phyloP scores from a whole-genome alignment of 176 grass and related monocot genomes.

The Pontederia crassipes region DNA sequence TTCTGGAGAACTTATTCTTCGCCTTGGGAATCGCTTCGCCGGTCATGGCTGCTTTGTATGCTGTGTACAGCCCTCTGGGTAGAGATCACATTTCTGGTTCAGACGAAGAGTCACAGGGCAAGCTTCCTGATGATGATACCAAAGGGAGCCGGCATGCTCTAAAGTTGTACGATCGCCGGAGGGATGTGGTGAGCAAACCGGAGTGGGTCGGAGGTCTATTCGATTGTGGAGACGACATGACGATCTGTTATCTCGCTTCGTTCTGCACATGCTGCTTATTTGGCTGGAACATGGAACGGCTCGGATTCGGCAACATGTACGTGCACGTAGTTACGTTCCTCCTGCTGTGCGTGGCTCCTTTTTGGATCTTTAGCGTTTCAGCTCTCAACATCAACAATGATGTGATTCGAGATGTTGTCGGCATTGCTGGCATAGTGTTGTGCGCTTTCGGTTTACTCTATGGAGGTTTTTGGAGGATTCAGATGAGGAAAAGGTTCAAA shows the following conservation, averaged over 20 bases:
- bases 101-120: not conserved
- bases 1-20: not conserved
- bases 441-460: constrained; percentile 11
- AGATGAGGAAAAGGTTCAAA: constrained; percentile 2
- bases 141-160: not conserved
- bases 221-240: constrained; percentile 1
- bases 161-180: not conserved
- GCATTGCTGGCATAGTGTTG: not conserved
- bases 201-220: constrained; percentile 6
- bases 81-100: not conserved
- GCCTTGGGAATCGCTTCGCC: not conserved
- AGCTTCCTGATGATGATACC: not conserved
- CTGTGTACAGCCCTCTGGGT: not conserved
- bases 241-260: not conserved
- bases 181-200: not conserved
- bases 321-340: constrained; percentile 8
- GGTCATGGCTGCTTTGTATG: not conserved
- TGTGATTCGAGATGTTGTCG: not conserved
- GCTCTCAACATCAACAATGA: constrained; percentile 1
- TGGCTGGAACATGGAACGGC: constrained; percentile 20
- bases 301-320: constrained; percentile 17
- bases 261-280: constrained; percentile 20
- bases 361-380: constrained; percentile 4
- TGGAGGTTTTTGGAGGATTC: constrained; percentile 13
- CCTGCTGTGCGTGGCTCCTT: constrained; percentile 7